These are phyloP conservation scores for Grosmannia huntii DNA, from an alignment of 2,329 filamentous ascomycete species.

Conservation along the genomic window DNA sequence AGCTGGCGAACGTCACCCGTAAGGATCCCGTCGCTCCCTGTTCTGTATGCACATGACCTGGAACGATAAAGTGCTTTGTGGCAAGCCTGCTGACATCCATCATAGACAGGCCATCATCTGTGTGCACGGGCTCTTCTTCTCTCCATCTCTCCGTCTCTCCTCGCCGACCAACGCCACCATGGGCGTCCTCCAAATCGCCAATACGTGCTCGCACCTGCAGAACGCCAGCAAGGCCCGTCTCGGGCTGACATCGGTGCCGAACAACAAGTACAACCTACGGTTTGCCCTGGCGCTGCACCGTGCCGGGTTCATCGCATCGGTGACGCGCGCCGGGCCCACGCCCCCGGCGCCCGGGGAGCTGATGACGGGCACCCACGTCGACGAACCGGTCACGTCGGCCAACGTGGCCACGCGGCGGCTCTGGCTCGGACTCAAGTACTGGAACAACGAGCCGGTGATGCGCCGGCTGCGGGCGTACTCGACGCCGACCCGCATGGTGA, in stretches of 20 bases:
- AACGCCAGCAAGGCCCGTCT: slow-evolving; percentile 79
- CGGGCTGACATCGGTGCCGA: slow-evolving; percentile 69
- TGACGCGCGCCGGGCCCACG: slow-evolving; percentile 56
- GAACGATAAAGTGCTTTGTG: background rate
- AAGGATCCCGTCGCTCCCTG: background rate
- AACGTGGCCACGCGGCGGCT: slow-evolving; percentile 66
- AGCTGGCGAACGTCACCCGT: background rate
- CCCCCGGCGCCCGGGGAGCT: slow-evolving; percentile 36
- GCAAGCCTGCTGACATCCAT: background rate
- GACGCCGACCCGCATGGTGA: slow-evolving; percentile 63
- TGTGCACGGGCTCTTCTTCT: too few species aligned
- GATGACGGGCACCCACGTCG: slow-evolving; percentile 19
- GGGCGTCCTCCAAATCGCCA: slow-evolving; percentile 54
- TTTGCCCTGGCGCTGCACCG: slow-evolving; percentile 69
- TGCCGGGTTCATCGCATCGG: slow-evolving; percentile 65
- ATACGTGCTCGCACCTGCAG: slow-evolving; percentile 83
- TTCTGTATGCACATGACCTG: background rate
- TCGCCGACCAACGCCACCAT: slow-evolving; percentile 14
- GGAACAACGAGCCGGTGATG: slow-evolving; percentile 69
- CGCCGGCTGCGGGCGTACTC: slow-evolving; percentile 52
- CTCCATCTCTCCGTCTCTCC: background rate
- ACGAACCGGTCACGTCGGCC: slow-evolving; percentile 47
- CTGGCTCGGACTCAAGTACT: slow-evolving; percentile 88
- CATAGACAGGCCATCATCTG: too few species aligned
- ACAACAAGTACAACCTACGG: slow-evolving; percentile 67